A percentile compares a stretch with the other conserved stretches of the same genome.
phyloP scores from a whole-genome alignment of 768 basidiomycete species.

The Termitomyces sp. region DNA sequence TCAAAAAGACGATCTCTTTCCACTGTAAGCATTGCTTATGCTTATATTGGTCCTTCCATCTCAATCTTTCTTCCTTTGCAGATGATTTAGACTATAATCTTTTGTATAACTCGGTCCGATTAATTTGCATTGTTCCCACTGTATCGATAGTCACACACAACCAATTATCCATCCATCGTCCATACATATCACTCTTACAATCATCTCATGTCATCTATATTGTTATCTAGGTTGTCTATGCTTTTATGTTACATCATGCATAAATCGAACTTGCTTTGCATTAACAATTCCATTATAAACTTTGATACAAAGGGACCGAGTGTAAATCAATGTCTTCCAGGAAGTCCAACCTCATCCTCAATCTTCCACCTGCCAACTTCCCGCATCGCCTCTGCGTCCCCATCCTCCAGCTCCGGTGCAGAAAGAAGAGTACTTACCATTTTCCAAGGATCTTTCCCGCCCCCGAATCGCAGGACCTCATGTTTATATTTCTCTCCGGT shows the following conservation, averaged over 20 bases:
- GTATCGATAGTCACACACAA: constrained; percentile 11
- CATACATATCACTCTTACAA: not conserved
- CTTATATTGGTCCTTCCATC: not conserved
- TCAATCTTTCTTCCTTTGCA: not conserved
- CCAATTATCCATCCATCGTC: not conserved
- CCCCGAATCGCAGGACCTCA: constrained; percentile 77
- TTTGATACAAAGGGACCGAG: not conserved
- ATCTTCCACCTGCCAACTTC: constrained; percentile 89
- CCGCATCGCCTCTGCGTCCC: constrained; percentile 82
- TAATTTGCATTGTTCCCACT: constrained; percentile 1
- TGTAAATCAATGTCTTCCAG: constrained; percentile 51
- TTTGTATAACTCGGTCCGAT: no score
- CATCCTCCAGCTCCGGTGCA: constrained; percentile 59
- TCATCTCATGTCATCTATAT: constrained; percentile 2
- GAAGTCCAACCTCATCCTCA: constrained; percentile 63
- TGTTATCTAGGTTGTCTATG: not conserved
- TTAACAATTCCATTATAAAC: not conserved
- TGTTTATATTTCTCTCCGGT: constrained; percentile 79
- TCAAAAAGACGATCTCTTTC: constrained; percentile 9
- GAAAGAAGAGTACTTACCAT: constrained; percentile 78
- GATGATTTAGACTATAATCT: not conserved
- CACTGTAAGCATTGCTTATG: constrained; percentile 4
- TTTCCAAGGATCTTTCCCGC: constrained; percentile 90
- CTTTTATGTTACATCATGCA: not conserved
- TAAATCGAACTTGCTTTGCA: not conserved